Conservation (phyloP, 2,329 filamentous ascomycete species). For the Trichoderma arundinaceum region DNA sequence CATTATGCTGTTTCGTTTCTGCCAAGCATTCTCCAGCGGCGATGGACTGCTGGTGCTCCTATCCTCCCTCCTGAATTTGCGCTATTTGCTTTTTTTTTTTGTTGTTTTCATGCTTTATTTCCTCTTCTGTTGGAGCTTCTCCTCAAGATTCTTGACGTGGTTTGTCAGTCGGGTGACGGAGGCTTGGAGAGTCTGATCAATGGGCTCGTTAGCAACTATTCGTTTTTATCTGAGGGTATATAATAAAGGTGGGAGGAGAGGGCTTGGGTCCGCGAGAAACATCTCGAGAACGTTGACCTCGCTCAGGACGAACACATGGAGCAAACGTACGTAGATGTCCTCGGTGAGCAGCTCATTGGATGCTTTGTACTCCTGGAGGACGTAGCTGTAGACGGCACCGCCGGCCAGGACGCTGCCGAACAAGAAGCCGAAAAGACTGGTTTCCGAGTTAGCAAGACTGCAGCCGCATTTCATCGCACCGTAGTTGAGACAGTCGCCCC, state of each 20-base stretch:
- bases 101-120: constrained; percentile 53
- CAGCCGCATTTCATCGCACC: neutral
- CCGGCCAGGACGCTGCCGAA: constrained; percentile 81
- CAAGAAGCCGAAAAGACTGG: constrained; percentile 88
- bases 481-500: constrained; percentile 25
- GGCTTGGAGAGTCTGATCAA: constrained; percentile 75
- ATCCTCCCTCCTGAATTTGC: neutral
- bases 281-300: neutral
- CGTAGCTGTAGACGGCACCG: constrained; percentile 85
- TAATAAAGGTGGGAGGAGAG: neutral
- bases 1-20: constrained; percentile 15
- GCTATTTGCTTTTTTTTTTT: constrained; percentile 1
- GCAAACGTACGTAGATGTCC: constrained; percentile 87
- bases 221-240: neutral
- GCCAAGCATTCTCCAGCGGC: neutral
- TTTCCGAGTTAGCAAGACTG: constrained; percentile 23
- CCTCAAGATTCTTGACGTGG: constrained; percentile 82
- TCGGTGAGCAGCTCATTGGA: constrained; percentile 92
- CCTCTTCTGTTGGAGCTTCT: constrained; percentile 76
- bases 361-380: constrained; percentile 90
- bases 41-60: neutral
- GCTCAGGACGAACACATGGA: neutral
- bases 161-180: constrained; percentile 85
- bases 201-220: neutral
- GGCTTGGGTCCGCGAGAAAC: neutral